Evolutionary conservation across 2,329 filamentous ascomycete species (phyloP).

Genomic region (Sporothrix curviconia): DNA sequence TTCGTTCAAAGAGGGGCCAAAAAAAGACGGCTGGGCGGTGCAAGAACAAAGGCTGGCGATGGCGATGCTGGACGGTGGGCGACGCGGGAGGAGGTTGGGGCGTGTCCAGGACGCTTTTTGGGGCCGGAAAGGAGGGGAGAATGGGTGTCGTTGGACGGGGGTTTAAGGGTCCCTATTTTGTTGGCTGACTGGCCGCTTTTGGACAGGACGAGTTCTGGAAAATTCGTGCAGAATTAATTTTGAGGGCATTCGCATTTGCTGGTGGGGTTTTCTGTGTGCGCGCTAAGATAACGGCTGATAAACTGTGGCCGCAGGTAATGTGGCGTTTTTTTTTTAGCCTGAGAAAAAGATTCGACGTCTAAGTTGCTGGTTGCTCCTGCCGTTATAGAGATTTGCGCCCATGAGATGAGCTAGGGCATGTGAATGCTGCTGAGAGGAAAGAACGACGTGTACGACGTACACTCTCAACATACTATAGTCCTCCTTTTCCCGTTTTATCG

Average conservation of each 20-base stretch:
- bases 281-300: constrained; percentile 47
- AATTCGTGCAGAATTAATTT: constrained; percentile 23
- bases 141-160: constrained; percentile 11
- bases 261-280: constrained; percentile 39
- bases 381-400: too few relatives aligned
- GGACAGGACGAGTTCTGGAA: constrained; percentile 13
- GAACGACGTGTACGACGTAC: too few relatives aligned
- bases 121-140: constrained; percentile 16
- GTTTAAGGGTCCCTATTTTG: constrained; percentile 9
- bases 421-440: neutral
- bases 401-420: too few relatives aligned
- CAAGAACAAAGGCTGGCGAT: neutral
- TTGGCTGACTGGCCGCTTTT: constrained; percentile 12
- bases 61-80: neutral
- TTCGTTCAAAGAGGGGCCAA: constrained; percentile 15
- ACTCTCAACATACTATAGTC: neutral
- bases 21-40: neutral
- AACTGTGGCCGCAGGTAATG: constrained; percentile 19
- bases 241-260: constrained; percentile 24
- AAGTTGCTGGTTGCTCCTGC: neutral
- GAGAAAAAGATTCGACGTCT: constrained; percentile 8
- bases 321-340: constrained; percentile 10
- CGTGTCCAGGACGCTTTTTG: neutral
- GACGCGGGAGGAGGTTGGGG: neutral
- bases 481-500: neutral